Conservation (phyloP, 2,329 filamentous ascomycete genomes). For the Exophiala oligosperma region DNA sequence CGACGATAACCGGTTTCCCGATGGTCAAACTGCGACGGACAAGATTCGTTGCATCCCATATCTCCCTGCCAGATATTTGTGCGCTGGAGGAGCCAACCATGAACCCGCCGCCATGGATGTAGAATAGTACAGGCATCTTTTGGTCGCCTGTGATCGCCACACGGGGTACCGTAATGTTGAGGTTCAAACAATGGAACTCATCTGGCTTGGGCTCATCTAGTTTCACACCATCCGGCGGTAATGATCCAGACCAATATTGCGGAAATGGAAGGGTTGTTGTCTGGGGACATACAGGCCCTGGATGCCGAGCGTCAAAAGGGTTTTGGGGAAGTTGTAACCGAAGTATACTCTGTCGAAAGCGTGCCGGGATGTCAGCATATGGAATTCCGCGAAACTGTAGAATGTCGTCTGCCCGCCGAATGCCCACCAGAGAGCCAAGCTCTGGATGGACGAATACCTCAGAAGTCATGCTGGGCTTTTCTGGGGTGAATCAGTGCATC, state of each 20-base stretch:
- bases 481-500: no score
- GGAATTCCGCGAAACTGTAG: constrained; percentile 4
- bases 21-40: constrained; percentile 53
- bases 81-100: constrained; percentile 51
- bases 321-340: neutral
- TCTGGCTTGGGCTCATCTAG: neutral
- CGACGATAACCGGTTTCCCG: constrained; percentile 7
- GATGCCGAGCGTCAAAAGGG: neutral
- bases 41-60: constrained; percentile 59
- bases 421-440: neutral
- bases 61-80: constrained; percentile 35
- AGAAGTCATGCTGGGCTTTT: no score
- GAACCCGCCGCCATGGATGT: constrained; percentile 13
- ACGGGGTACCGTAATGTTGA: constrained; percentile 1
- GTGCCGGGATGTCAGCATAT: constrained; percentile 2
- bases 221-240: neutral
- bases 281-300: neutral
- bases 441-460: neutral
- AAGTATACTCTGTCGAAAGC: constrained; percentile 1
- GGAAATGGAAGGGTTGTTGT: neutral
- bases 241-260: neutral
- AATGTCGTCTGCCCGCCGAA: neutral
- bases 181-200: constrained; percentile 5
- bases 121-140: constrained; percentile 9
- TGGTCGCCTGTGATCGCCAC: neutral